phyloP scores from a whole-genome alignment of 805 yeast species.

The Lipomyces kockii region DNA sequence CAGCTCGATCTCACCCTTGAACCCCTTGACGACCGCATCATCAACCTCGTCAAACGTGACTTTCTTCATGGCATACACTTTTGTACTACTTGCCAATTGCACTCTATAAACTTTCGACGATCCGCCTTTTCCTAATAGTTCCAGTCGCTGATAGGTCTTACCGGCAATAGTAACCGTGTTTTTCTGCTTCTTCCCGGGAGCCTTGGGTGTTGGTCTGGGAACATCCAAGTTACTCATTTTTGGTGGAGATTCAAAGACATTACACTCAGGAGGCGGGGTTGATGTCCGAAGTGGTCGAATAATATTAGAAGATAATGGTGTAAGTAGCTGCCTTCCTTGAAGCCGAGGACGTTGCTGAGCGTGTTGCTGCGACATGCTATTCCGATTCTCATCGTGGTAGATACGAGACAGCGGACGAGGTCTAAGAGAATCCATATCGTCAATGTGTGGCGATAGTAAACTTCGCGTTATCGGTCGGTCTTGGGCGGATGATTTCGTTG shows the following conservation, averaged over 20 bases:
- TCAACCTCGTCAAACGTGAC: constrained; percentile 80
- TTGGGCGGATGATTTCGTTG: not conserved
- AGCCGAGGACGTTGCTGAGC: not conserved
- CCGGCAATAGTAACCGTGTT: constrained; percentile 48
- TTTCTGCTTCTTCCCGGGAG: constrained; percentile 36
- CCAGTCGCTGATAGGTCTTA: constrained; percentile 70
- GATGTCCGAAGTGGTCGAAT: constrained; percentile 34
- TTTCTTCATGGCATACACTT: constrained; percentile 76
- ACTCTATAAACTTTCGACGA: constrained; percentile 89
- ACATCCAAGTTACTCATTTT: constrained; percentile 36
- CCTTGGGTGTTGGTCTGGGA: constrained; percentile 31
- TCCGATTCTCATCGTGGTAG: constrained; percentile 25
- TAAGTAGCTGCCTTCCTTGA: constrained; percentile 33
- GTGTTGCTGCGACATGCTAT: not conserved
- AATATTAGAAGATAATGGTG: constrained; percentile 36
- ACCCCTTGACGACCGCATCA: constrained; percentile 70
- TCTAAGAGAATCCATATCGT: constrained; percentile 10
- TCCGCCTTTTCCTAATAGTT: constrained; percentile 87
- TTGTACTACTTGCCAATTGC: constrained; percentile 55
- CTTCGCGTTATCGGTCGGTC: constrained; percentile 5
- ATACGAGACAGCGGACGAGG: constrained; percentile 10
- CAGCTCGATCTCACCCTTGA: constrained; percentile 88
- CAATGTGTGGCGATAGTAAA: constrained; percentile 7
- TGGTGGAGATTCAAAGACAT: constrained; percentile 32
- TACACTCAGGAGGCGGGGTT: constrained; percentile 29